A percentile compares a stretch with the other conserved stretches of the same genome.
These are phyloP conservation scores for Colletotrichum sp. DNA, from an alignment of 2,329 filamentous ascomycete genomes.

Conservation along the genomic window DNA sequence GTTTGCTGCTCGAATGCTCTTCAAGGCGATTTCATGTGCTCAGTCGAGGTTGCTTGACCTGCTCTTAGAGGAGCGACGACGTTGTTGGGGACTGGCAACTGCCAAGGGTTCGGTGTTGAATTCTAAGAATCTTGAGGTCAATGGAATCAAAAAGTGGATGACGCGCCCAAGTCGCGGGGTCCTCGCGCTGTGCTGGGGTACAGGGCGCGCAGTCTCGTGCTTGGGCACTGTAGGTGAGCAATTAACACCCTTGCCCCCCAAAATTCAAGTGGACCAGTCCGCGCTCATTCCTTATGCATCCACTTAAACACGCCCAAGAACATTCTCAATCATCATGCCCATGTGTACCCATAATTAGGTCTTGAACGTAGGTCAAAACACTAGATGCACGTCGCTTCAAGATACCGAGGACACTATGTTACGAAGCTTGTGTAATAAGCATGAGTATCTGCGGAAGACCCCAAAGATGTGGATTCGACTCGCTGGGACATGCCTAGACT, in stretches of 20 bases:
- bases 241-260: not conserved
- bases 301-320: not conserved
- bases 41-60: not conserved
- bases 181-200: not conserved
- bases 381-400: not conserved
- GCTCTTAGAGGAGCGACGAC: not conserved
- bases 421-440: not conserved
- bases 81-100: not conserved
- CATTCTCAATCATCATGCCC: not conserved
- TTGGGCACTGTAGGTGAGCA: not conserved
- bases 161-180: not conserved
- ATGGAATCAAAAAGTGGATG: not conserved
- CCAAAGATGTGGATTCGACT: not conserved
- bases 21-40: not conserved
- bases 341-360: not conserved
- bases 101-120: not conserved
- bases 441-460: not conserved
- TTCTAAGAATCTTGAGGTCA: not conserved
- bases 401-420: not conserved
- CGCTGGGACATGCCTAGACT: no score
- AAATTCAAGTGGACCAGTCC: not conserved
- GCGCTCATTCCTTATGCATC: not conserved
- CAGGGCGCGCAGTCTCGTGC: not conserved
- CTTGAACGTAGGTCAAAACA: not conserved
- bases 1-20: not conserved